Conservation (phyloP, 108 stramenopile species). For the Epipyxis sp. region DNA sequence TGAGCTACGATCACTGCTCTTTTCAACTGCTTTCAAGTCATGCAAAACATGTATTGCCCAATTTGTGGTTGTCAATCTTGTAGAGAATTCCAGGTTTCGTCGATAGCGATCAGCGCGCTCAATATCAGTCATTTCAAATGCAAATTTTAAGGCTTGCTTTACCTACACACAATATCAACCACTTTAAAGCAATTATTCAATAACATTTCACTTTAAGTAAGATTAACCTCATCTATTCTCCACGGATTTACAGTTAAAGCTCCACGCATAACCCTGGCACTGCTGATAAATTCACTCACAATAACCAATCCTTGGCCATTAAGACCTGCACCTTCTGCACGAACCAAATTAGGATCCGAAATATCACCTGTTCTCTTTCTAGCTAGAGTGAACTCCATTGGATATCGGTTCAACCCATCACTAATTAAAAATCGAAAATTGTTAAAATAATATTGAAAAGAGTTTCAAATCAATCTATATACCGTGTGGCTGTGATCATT, state of each 20-base stretch:
- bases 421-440: no score
- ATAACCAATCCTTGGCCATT: slow-evolving; percentile 45
- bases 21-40: slow-evolving; percentile 66
- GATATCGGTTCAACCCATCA: slow-evolving; percentile 59
- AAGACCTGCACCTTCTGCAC: background rate
- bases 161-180: no score
- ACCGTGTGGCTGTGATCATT: slow-evolving; percentile 22
- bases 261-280: slow-evolving; percentile 92
- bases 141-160: slow-evolving; percentile 28
- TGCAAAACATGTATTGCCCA: slow-evolving; percentile 70
- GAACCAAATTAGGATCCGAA: background rate
- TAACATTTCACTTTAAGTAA: no score
- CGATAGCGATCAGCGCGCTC: slow-evolving; percentile 33
- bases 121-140: slow-evolving; percentile 43
- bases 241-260: slow-evolving; percentile 68
- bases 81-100: slow-evolving; percentile 75
- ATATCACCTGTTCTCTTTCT: slow-evolving; percentile 10
- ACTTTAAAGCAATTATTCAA: no score
- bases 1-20: slow-evolving; percentile 18
- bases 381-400: slow-evolving; percentile 66
- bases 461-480: slow-evolving; percentile 4
- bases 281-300: slow-evolving; percentile 64
- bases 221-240: slow-evolving; percentile 37
- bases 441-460: background rate
- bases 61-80: slow-evolving; percentile 80